Evolutionary conservation across 208 protist genomes (phyloP).

Genomic region (Trypanosoma cruzi): DNA sequence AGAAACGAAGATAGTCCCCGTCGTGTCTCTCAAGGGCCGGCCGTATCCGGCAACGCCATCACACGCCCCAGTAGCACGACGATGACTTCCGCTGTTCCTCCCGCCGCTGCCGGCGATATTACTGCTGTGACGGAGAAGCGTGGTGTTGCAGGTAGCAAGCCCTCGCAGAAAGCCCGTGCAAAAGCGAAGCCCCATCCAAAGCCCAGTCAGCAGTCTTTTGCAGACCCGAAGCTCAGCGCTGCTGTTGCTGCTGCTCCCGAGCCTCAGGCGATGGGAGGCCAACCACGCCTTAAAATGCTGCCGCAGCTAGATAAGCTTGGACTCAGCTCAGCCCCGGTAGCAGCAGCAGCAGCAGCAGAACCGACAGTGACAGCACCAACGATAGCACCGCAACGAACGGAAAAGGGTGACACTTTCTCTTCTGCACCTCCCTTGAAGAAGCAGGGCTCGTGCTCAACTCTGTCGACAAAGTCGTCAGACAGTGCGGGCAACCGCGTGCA

Average conservation of each 20-base stretch:
- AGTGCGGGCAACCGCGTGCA: background rate
- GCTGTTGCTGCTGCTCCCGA: background rate
- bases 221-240: background rate
- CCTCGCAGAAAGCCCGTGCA: background rate
- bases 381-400: background rate
- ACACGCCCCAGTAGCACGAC: background rate
- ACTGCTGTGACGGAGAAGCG: background rate
- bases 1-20: background rate
- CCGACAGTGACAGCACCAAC: too few relatives aligned
- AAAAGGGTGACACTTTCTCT: background rate
- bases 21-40: background rate
- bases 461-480: background rate
- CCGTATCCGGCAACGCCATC: background rate
- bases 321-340: background rate
- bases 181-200: background rate
- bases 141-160: background rate
- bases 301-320: background rate
- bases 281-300: background rate
- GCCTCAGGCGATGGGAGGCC: background rate
- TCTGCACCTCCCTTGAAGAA: background rate
- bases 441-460: conserved; percentile 1
- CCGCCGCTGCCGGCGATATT: background rate
- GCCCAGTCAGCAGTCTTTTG: background rate
- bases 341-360: background rate
- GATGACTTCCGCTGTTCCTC: background rate